Conservation (phyloP, 305 asterid species). For the Lippia alba region DNA sequence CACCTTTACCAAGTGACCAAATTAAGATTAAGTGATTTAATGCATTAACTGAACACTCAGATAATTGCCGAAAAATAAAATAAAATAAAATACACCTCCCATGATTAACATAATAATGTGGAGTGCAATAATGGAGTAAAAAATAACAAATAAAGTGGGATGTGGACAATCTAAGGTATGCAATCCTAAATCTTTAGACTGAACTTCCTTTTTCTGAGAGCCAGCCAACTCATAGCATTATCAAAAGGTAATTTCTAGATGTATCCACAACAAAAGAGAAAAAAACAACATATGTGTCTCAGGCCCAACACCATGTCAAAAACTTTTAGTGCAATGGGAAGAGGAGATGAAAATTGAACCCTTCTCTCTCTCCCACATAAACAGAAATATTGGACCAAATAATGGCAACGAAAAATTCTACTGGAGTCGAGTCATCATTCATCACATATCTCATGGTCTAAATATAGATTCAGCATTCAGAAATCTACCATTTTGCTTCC, state of each 20-base stretch:
- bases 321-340: neutral
- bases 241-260: constrained; percentile 16
- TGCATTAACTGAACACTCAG: constrained; percentile 10
- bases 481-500: neutral
- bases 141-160: neutral
- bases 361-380: neutral
- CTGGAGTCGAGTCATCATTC: neutral
- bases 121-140: too few species aligned
- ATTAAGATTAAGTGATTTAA: constrained; percentile 23
- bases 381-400: neutral
- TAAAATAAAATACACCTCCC: neutral
- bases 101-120: neutral
- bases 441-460: neutral
- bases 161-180: neutral
- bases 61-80: constrained; percentile 5
- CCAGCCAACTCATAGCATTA: constrained; percentile 16
- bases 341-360: neutral
- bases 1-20: constrained; percentile 15
- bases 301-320: constrained; percentile 13
- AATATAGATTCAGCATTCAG: neutral
- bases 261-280: constrained; percentile 2
- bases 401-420: neutral
- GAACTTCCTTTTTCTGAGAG: constrained; percentile 5
- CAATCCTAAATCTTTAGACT: neutral
- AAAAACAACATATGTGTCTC: neutral